A percentile compares a stretch with the other conserved stretches of the same genome.
phyloP scores from a whole-genome alignment of 139 green algal species.

The Micractinium sp. region DNA sequence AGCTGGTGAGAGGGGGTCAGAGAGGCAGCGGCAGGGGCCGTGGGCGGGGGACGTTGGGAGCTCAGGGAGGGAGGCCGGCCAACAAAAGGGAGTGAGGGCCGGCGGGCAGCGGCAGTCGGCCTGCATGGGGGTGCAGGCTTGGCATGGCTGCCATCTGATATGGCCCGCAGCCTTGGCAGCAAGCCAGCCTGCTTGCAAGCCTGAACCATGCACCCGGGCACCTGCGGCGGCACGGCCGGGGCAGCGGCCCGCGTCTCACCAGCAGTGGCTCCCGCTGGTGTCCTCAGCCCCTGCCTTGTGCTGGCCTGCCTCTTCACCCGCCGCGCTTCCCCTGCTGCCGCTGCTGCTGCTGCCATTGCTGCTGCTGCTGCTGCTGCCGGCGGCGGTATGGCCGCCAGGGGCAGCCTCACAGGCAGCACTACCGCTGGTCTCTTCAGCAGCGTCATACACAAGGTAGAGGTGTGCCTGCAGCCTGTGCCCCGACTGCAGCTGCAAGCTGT shows the following conservation, averaged over 20 bases:
- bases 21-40: neutral
- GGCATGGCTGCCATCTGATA: neutral
- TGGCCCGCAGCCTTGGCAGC: too few relatives aligned
- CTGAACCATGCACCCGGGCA: too few relatives aligned
- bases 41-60: too few relatives aligned
- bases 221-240: too few relatives aligned
- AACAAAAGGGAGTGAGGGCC: neutral
- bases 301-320: neutral
- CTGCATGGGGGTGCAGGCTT: too few relatives aligned
- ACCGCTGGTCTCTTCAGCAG: neutral
- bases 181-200: too few relatives aligned
- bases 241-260: too few relatives aligned
- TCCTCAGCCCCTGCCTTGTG: too few relatives aligned
- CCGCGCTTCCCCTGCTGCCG: neutral
- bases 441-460: slow-evolving; percentile 41
- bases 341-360: neutral
- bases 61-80: neutral
- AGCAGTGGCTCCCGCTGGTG: too few relatives aligned
- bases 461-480: slow-evolving; percentile 44
- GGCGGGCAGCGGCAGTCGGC: too few relatives aligned
- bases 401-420: neutral
- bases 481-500: slow-evolving; percentile 57
- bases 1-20: neutral
- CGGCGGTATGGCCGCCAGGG: neutral
- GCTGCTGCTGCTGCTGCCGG: neutral